Evolutionary conservation across 345 rosid species (phyloP).

Genomic region (Murraya koenigii): DNA sequence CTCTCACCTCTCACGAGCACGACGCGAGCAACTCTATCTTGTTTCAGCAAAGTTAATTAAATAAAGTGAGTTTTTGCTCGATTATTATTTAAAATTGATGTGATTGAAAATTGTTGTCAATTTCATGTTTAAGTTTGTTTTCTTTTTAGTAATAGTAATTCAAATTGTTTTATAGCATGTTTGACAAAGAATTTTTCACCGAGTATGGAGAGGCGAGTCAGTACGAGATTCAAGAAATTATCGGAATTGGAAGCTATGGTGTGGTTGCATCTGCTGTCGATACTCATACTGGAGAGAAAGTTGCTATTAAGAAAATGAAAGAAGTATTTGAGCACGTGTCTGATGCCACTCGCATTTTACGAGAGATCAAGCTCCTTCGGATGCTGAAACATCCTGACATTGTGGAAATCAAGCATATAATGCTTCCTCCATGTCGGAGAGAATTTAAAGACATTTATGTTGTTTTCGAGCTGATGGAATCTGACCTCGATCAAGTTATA

Average conservation of each 20-base stretch:
- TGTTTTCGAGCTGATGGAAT: constrained; percentile 97
- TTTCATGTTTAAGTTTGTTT: not conserved
- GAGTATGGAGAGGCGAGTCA: constrained; percentile 97
- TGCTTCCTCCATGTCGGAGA: constrained; percentile 95
- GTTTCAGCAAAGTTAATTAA: not conserved
- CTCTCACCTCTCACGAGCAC: not conserved
- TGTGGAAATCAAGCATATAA: constrained; percentile 86
- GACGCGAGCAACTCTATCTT: not conserved
- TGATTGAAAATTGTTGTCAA: not conserved
- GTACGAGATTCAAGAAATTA: constrained; percentile 88
- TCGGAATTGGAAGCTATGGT: constrained; percentile 98
- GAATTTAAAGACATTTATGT: constrained; percentile 94
- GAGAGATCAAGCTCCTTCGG: constrained; percentile 96
- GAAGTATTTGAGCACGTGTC: constrained; percentile 92
- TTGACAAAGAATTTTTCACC: constrained; percentile 88
- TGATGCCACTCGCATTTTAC: constrained; percentile 82
- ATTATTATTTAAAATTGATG: not conserved
- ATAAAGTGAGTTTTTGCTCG: too few species aligned
- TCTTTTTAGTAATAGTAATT: not conserved
- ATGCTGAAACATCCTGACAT: constrained; percentile 84
- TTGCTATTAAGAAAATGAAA: constrained; percentile 93
- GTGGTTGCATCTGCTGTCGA: constrained; percentile 93
- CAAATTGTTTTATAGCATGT: constrained; percentile 37
- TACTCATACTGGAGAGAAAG: constrained; percentile 90
- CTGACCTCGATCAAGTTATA: constrained; percentile 91